Conservation (phyloP, 2,329 filamentous ascomycete genomes). For the Aspergillus eucalypticola region DNA sequence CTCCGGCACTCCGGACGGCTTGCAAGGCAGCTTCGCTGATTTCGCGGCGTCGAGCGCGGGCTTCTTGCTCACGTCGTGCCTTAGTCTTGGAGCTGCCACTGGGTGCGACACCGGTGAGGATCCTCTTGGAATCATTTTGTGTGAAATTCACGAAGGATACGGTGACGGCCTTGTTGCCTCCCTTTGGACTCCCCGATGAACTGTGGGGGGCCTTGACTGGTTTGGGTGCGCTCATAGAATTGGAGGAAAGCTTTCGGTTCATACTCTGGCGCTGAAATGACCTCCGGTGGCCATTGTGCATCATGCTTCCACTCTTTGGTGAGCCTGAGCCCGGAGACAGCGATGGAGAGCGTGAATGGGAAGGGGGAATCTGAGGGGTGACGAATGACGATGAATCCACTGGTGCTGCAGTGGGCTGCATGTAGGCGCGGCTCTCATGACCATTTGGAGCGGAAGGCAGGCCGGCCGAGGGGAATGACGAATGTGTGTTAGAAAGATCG, state of each 20-base stretch:
- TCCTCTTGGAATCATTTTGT: conserved; percentile 71
- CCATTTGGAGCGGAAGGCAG: conserved; percentile 22
- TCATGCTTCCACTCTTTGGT: conserved; percentile 29
- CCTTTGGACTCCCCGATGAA: conserved; percentile 34
- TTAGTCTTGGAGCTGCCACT: conserved; percentile 93
- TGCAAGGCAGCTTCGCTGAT: conserved; percentile 45
- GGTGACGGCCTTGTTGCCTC: conserved; percentile 45
- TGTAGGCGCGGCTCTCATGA: conserved; percentile 21
- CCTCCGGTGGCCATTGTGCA: conserved; percentile 30
- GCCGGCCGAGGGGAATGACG: conserved; percentile 29
- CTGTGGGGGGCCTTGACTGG: conserved; percentile 32
- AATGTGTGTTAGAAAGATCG: conserved; percentile 33
- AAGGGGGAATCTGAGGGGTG: conserved; percentile 28
- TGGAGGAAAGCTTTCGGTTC: conserved; percentile 43
- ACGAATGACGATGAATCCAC: conserved; percentile 32
- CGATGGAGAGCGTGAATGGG: conserved; percentile 38
- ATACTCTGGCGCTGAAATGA: conserved; percentile 40
- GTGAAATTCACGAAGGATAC: conserved; percentile 87
- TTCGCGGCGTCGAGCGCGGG: conserved; percentile 67
- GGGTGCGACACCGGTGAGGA: conserved; percentile 88
- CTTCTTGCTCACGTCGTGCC: conserved; percentile 85
- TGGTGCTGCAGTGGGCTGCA: conserved; percentile 20
- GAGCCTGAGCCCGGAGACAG: conserved; percentile 39
- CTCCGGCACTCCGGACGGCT: conserved; percentile 48
- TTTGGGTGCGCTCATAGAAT: conserved; percentile 34